Percentiles rank a stretch among this genome's conserved stretches.
phyloP scores from a whole-genome alignment of 2,329 filamentous ascomycete genomes.

The Xylaria sp. region DNA sequence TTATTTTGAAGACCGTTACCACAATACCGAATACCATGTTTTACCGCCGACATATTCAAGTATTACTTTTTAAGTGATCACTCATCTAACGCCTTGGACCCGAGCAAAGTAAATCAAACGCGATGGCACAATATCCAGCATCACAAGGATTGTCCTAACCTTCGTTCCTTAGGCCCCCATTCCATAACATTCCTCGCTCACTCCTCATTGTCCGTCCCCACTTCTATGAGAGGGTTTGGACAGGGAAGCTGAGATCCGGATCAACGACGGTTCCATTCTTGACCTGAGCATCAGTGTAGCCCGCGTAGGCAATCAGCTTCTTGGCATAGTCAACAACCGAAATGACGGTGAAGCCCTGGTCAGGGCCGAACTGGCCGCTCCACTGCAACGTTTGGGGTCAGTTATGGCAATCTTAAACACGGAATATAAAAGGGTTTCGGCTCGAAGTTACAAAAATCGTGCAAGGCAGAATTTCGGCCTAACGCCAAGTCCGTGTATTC shows the following conservation, averaged over 20 bases:
- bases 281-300: constrained; percentile 64
- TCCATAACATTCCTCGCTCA: no score
- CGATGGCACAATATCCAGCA: neutral
- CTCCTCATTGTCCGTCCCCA: neutral
- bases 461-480: neutral
- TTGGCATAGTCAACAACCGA: constrained; percentile 59
- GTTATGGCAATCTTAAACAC: neutral
- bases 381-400: constrained; percentile 48
- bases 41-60: neutral
- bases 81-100: neutral
- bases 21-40: neutral
- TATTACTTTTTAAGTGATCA: neutral
- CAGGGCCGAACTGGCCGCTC: constrained; percentile 66
- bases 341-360: constrained; percentile 65
- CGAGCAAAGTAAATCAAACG: neutral
- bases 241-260: constrained; percentile 57
- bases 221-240: constrained; percentile 39
- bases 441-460: neutral
- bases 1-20: neutral
- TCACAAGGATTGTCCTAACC: neutral
- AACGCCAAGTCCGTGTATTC: neutral
- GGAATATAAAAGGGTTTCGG: no score
- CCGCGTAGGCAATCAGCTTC: constrained; percentile 62
- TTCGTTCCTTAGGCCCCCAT: no score
- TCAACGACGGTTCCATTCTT: constrained; percentile 57